phyloP scores from a whole-genome alignment of 768 basidiomycete species.

The Rhodotorula diobovata region DNA sequence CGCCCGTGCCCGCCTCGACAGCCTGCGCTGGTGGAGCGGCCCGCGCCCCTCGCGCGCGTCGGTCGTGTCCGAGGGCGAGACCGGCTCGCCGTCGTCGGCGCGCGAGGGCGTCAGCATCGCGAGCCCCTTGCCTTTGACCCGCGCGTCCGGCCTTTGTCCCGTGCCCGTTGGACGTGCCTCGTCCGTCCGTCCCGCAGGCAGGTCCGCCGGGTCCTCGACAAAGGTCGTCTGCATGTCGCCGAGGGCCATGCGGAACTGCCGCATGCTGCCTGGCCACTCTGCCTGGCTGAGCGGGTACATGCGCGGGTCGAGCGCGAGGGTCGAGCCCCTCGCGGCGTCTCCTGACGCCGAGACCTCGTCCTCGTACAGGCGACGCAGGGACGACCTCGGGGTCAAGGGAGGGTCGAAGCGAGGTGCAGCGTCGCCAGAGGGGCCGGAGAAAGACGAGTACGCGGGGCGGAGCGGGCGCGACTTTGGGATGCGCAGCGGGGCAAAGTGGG shows the following conservation, averaged over 20 bases:
- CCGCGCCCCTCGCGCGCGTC: slow-evolving; percentile 1
- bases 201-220: slow-evolving; percentile 3
- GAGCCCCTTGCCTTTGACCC: slow-evolving; percentile 20
- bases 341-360: background rate
- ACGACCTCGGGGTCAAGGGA: background rate
- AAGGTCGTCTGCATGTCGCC: slow-evolving; percentile 25
- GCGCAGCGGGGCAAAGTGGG: slow-evolving; percentile 37
- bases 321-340: background rate
- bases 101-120: background rate
- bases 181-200: background rate
- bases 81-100: background rate
- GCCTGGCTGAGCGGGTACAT: slow-evolving; percentile 33
- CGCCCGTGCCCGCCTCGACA: background rate
- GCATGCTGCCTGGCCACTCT: slow-evolving; percentile 4
- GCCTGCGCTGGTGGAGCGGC: slow-evolving; percentile 7
- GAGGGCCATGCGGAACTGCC: slow-evolving; percentile 12
- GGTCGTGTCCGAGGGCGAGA: background rate
- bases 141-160: no score
- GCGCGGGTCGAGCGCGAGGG: slow-evolving; percentile 19
- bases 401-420: background rate
- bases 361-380: slow-evolving; percentile 2
- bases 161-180: no score
- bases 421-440: slow-evolving; percentile 4
- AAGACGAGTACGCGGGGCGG: slow-evolving; percentile 7
- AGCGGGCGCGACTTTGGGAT: slow-evolving; percentile 19